A percentile compares a stretch with the other conserved stretches of the same genome.
Evolutionary conservation across 805 yeast genomes (phyloP).

Genomic region (Tanozyma kutaoensis): DNA sequence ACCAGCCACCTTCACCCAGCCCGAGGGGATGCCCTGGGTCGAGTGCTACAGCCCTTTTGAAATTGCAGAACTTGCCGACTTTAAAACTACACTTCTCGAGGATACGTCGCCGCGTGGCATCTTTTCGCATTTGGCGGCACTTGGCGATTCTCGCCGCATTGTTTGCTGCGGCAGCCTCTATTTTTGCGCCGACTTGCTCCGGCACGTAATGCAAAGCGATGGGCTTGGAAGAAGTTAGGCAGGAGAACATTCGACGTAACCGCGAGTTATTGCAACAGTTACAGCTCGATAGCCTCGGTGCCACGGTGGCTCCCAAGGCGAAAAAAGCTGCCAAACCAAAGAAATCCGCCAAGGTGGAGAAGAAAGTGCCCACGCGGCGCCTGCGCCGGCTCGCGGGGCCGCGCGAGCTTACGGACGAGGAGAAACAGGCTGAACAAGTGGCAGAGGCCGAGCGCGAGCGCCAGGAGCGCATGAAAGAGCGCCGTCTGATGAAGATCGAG

Average conservation of each 20-base stretch:
- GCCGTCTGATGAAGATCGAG: slow-evolving; percentile 44
- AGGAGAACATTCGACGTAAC: slow-evolving; percentile 74
- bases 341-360: slow-evolving; percentile 10
- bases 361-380: slow-evolving; percentile 47
- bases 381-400: slow-evolving; percentile 62
- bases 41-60: slow-evolving; percentile 25
- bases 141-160: slow-evolving; percentile 14
- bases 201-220: slow-evolving; percentile 4
- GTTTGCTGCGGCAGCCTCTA: slow-evolving; percentile 30
- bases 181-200: slow-evolving; percentile 25
- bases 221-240: slow-evolving; percentile 60
- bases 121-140: slow-evolving; percentile 2
- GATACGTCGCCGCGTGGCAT: not conserved
- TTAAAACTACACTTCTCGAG: slow-evolving; percentile 5
- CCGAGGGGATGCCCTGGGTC: slow-evolving; percentile 95
- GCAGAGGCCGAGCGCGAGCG: slow-evolving; percentile 19
- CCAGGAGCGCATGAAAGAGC: slow-evolving; percentile 4
- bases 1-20: slow-evolving; percentile 50
- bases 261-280: slow-evolving; percentile 59
- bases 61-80: slow-evolving; percentile 14
- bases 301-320: slow-evolving; percentile 37
- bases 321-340: slow-evolving; percentile 8
- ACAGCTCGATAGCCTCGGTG: slow-evolving; percentile 47
- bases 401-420: slow-evolving; percentile 23
- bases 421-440: slow-evolving; percentile 19